Base-by-base conservation (phyloP, 2,329 filamentous ascomycete genomes). In the Xylogone sp. region DNA sequence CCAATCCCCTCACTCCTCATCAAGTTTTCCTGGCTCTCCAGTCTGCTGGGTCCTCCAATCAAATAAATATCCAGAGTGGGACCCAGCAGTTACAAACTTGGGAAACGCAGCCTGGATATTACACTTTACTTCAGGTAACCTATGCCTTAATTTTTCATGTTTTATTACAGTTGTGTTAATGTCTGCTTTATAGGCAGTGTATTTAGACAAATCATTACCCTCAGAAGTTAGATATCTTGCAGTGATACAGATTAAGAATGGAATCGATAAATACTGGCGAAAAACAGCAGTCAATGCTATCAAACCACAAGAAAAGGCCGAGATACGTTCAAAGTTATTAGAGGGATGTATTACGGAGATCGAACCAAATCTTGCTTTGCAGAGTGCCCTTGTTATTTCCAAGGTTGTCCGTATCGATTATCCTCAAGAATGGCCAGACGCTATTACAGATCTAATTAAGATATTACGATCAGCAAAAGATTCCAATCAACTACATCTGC, bases 171-270 rank as follows among this genome's bases (percentile, higher is more conserved):
- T 27, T 27, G n/a, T 39, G 22, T 45, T 51, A 46, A 54, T 39
- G n/a, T 7, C n/a, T 49, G 45, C n/a, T 24, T 24, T 3, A 27
- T 64, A 95, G 86, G 80, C 86, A 60, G 81, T 90, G 31, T 97
- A 92, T 67, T 79, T 96, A 56, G 88, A 96, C 71, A 84, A 83
- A 55, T 83, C 83, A 2, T 74, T 95, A 1, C 88, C 90, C 1
- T 71, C 82, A 52, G 86, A 95, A 62, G 81, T 93, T 49, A 88
- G 94, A 55, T 91, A 96, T 64, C 84, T 97, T 10, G 88, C 93
- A 50, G 83, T 97, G 52, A 96, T 97, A 59, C 89, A 96, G 66
- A 78, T 99, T 49, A 97, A 97, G 68, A 97, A 97, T 68, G 94
- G 92, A 50, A 92, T 97, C 69, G 93, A 97, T 67, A 91, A 87